These are phyloP conservation scores for Medicago lupulina DNA, from an alignment of 306 rosid species.

Conservation along the genomic window DNA sequence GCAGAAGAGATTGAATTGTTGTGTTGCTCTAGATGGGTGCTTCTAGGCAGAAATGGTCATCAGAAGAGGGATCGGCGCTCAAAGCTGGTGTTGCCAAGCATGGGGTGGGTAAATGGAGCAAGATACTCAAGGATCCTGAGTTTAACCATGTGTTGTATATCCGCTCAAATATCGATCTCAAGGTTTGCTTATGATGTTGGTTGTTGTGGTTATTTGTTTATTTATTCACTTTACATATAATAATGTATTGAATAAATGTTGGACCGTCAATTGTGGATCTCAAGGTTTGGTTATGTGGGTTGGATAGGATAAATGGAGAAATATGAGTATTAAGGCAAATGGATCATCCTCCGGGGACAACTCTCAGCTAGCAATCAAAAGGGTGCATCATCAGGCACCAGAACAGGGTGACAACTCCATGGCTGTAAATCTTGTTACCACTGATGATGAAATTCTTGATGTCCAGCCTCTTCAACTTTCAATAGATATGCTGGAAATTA, in stretches of 20 bases:
- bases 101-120: constrained; percentile 97
- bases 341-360: constrained; percentile 93
- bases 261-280: constrained; percentile 3
- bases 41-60: constrained; percentile 96
- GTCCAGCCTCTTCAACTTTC: constrained; percentile 63
- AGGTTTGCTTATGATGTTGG: constrained; percentile 58
- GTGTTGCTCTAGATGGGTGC: constrained; percentile 75
- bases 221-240: constrained; percentile 15
- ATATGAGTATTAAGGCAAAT: constrained; percentile 88
- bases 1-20: constrained; percentile 44
- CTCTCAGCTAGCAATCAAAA: constrained; percentile 68
- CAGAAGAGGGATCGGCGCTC: constrained; percentile 90
- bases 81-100: constrained; percentile 97
- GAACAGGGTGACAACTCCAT: constrained; percentile 66
- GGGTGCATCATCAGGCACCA: constrained; percentile 59
- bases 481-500: constrained; percentile 53
- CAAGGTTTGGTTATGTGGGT: constrained; percentile 37
- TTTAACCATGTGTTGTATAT: constrained; percentile 71
- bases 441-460: constrained; percentile 80
- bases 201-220: constrained; percentile 22
- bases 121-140: constrained; percentile 94
- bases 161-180: constrained; percentile 96
- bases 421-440: constrained; percentile 47
- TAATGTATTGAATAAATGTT: constrained; percentile 28
- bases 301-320: constrained; percentile 95